Evolutionary conservation across 2,329 filamentous ascomycete species (phyloP), one percentile per base, ranked within the genome.

Genomic region (Fusarium sambucinum): DNA sequence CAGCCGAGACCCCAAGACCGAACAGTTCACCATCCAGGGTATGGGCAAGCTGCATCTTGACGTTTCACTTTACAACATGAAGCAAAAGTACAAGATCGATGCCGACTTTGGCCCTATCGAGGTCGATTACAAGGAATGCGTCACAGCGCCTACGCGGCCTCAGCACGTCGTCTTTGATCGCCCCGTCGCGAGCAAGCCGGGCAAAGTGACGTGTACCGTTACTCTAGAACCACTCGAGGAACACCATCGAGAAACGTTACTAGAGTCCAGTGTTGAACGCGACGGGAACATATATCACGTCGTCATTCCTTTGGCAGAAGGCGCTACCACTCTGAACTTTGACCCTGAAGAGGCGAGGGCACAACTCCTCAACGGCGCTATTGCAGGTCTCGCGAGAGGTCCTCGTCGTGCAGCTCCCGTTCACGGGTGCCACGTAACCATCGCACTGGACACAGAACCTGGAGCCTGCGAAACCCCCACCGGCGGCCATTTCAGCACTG

Each of bases 31-130:
- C 32, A 85, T 99, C 1, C 94, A 94, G 54, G 96, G 96, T 6
- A 98, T 99, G 96, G 96, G 96, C 10, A 93, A 97, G 74, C 86
- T 99, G 29, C 96, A 99, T 78, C 85, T 99, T 1, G 96, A 99
- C 73, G 96, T 99, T 48, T 94, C 95, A 1, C 85, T 93, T 50
- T 93, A 98, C 78, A 88, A 94, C 42, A 87, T 99, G 12, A 89
- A 96, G 69, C 92, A 93, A 53, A 93, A 97, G 75, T 90, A 97
- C 80, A 97, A 96, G 77, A 93, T 86, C 84, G 78, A 97, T 88
- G 85, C 94, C 84, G 66, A 89, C 82, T 97, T 97, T 83, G 94
- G 95, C 14, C 90, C 89, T 54, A 97, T 99, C 66, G 92, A 97
- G 73, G 97, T 99, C 63, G 94, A 96, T 70, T 99, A 98, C 80